phyloP scores from a whole-genome alignment of 495 filamentous ascomycete species.

The Penicillium turbatum region DNA sequence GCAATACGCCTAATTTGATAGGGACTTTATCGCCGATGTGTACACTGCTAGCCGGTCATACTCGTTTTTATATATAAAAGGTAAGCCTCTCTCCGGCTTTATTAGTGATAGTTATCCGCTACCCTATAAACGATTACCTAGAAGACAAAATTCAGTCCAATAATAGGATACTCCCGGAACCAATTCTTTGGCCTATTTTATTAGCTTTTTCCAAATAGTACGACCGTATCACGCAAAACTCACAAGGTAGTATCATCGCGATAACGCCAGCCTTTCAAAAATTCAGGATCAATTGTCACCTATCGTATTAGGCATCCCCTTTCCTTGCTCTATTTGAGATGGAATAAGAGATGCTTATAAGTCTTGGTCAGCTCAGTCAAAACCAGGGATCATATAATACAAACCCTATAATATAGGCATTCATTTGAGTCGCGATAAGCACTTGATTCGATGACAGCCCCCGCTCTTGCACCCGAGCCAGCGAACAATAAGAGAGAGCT shows the following conservation, averaged over 20 bases:
- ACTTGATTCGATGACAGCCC: slow-evolving; percentile 23
- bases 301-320: slow-evolving; percentile 11
- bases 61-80: too few relatives aligned
- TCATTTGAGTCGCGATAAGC: slow-evolving; percentile 19
- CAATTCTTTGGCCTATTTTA: slow-evolving; percentile 15
- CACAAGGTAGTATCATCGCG: slow-evolving; percentile 10
- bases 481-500: slow-evolving; percentile 21
- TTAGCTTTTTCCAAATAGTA: neutral
- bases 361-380: slow-evolving; percentile 1
- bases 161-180: slow-evolving; percentile 16
- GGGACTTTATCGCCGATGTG: too few relatives aligned
- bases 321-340: slow-evolving; percentile 14
- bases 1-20: too few relatives aligned
- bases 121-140: slow-evolving; percentile 18
- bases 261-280: slow-evolving; percentile 20
- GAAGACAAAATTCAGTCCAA: slow-evolving; percentile 21
- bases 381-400: neutral
- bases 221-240: slow-evolving; percentile 2
- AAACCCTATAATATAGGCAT: slow-evolving; percentile 25
- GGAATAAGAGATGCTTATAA: slow-evolving; percentile 16
- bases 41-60: too few relatives aligned
- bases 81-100: too few relatives aligned
- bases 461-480: slow-evolving; percentile 14
- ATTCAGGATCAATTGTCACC: slow-evolving; percentile 21
- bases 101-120: too few relatives aligned